phyloP scores from a whole-genome alignment of 306 rosid genomes.

The Cyamopsis tetragonoloba region DNA sequence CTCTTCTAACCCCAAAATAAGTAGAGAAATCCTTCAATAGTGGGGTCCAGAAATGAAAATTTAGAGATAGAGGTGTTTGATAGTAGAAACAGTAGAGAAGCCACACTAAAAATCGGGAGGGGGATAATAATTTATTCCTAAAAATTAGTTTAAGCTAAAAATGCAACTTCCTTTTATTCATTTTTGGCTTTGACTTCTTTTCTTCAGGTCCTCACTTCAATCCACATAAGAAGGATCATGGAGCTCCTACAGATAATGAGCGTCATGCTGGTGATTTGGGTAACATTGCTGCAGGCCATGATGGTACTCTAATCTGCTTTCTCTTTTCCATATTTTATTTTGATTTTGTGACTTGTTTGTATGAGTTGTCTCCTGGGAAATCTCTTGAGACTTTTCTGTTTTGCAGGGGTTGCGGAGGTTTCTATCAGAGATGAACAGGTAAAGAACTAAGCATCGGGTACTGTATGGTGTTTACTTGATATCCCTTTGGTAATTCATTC shows the following conservation, averaged over 20 bases:
- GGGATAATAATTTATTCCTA: no score
- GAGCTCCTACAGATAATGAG: constrained; percentile 57
- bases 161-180: background rate
- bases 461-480: background rate
- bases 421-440: constrained; percentile 55
- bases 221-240: constrained; percentile 64
- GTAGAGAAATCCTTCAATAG: no score
- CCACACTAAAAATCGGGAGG: no score
- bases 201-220: constrained; percentile 68
- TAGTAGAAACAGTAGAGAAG: no score
- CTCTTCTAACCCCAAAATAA: no score
- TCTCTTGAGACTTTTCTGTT: constrained; percentile 5
- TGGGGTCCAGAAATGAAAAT: no score
- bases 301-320: constrained; percentile 44
- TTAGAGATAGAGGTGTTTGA: no score
- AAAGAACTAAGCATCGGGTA: background rate
- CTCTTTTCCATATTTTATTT: background rate
- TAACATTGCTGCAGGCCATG: constrained; percentile 59
- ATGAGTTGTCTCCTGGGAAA: background rate
- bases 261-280: constrained; percentile 91
- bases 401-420: constrained; percentile 66
- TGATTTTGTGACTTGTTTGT: background rate
- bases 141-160: background rate
- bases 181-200: background rate
- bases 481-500: background rate